These are phyloP conservation scores for Phalaenopsis aphrodite DNA, from an alignment of 106 monocot species.

Conservation along the genomic window DNA sequence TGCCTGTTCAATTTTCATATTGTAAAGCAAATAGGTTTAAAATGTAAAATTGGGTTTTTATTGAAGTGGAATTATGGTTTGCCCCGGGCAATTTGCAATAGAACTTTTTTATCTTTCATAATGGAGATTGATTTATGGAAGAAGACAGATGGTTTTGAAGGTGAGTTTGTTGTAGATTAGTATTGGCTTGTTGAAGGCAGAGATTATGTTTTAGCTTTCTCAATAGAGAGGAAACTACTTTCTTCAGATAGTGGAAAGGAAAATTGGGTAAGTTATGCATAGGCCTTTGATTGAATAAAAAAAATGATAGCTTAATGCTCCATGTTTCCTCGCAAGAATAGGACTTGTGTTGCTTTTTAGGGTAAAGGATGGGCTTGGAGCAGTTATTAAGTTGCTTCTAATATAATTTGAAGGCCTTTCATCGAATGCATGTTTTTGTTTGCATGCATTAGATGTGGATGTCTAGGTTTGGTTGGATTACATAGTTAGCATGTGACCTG, in stretches of 20 bases:
- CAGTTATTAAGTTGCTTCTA: too few relatives aligned
- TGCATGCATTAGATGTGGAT: neutral
- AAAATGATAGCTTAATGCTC: neutral
- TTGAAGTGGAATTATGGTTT: neutral
- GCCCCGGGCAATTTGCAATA: neutral
- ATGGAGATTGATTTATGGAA: neutral
- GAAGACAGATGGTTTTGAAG: neutral
- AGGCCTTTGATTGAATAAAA: neutral
- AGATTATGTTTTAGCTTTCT: neutral
- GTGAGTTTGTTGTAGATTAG: too few relatives aligned
- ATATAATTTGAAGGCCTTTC: too few relatives aligned
- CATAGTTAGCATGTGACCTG: too few relatives aligned
- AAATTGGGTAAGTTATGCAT: neutral
- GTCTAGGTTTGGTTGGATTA: neutral
- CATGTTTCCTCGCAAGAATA: too few relatives aligned
- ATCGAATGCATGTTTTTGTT: too few relatives aligned
- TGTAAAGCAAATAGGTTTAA: neutral
- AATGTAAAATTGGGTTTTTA: neutral
- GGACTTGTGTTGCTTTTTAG: too few relatives aligned
- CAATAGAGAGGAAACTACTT: neutral
- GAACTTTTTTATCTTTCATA: neutral
- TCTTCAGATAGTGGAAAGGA: neutral
- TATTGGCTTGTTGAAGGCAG: neutral
- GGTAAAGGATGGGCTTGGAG: too few relatives aligned
- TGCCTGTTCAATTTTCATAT: neutral